Evolutionary conservation across 2,329 filamentous ascomycete genomes (phyloP).

Genomic region (Trichoderma simmonsii): DNA sequence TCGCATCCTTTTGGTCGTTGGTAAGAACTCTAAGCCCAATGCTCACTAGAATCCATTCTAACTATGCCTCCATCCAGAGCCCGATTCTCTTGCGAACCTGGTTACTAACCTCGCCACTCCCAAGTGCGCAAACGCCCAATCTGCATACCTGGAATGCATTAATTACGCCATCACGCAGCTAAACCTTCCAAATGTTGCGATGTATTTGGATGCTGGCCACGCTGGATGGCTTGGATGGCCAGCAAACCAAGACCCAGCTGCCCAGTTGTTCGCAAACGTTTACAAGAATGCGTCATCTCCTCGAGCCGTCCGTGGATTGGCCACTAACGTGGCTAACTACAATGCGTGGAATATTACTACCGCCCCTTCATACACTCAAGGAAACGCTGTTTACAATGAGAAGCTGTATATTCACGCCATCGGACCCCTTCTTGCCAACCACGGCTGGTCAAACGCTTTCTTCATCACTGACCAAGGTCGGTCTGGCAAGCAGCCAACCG

Average conservation of each 20-base stretch:
- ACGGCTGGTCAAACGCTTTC: not conserved
- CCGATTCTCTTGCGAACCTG: slow-evolving; percentile 6
- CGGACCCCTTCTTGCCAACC: not conserved
- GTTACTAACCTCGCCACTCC: not conserved
- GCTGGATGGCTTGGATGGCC: slow-evolving; percentile 13
- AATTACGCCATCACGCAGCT: slow-evolving; percentile 5
- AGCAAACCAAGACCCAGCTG: not conserved
- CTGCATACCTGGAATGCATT: slow-evolving; percentile 1
- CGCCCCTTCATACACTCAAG: not conserved
- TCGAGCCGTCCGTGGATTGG: not conserved
- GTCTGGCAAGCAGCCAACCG: slow-evolving; percentile 4
- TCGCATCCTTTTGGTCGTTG: not conserved
- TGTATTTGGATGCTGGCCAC: slow-evolving; percentile 6
- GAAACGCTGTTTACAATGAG: slow-evolving; percentile 2
- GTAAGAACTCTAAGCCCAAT: not conserved
- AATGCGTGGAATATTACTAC: slow-evolving; percentile 1
- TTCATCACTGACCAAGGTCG: slow-evolving; percentile 10
- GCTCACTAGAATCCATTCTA: not conserved
- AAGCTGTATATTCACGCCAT: slow-evolving; percentile 2
- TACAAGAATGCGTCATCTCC: slow-evolving; percentile 10
- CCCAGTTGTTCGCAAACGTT: slow-evolving; percentile 1
- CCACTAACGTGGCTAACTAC: slow-evolving; percentile 8
- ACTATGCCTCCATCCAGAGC: not conserved
- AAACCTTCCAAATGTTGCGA: not conserved
- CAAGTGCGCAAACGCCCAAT: slow-evolving; percentile 1